phyloP scores from a whole-genome alignment of 768 basidiomycete genomes.

The Pholiota microspora region DNA sequence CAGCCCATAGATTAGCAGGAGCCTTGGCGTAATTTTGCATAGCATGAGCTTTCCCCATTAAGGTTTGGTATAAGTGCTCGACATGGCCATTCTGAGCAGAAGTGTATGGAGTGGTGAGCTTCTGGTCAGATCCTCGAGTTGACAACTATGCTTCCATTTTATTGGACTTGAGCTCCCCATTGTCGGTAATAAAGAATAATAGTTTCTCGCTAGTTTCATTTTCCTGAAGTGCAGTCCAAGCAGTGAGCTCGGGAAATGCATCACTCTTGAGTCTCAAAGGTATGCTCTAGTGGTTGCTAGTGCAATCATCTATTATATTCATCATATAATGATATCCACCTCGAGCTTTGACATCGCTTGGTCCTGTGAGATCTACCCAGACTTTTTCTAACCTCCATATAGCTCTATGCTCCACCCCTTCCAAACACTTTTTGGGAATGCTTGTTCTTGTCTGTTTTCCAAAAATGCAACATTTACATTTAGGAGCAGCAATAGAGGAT shows the following conservation, averaged over 20 bases:
- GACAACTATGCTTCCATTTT: constrained; percentile 18
- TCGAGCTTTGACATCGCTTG: constrained; percentile 18
- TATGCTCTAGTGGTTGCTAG: constrained; percentile 28
- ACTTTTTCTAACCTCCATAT: constrained; percentile 25
- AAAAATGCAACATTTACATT: constrained; percentile 8
- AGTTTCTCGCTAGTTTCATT: constrained; percentile 18
- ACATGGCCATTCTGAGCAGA: constrained; percentile 35
- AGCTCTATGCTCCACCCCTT: constrained; percentile 17
- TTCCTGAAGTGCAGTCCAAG: constrained; percentile 28
- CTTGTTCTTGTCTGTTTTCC: constrained; percentile 15
- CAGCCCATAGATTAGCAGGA: constrained; percentile 30
- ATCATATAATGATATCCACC: constrained; percentile 28
- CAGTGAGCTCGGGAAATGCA: constrained; percentile 20
- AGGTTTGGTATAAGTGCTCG: constrained; percentile 33
- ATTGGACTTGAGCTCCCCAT: constrained; percentile 21
- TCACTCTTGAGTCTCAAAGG: constrained; percentile 28
- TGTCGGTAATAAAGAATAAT: constrained; percentile 13
- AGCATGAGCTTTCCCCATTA: constrained; percentile 26
- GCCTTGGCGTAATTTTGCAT: constrained; percentile 25
- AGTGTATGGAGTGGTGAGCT: constrained; percentile 30
- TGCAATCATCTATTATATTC: constrained; percentile 34
- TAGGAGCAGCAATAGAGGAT: background rate
- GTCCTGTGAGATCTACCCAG: constrained; percentile 29
- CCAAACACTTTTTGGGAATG: constrained; percentile 9
- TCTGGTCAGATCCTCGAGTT: constrained; percentile 9